Evolutionary conservation across 345 rosid species (phyloP).

Genomic region (thale cress (Arabidopsis thaliana)): TAIR10.1 NC_003074.8:5808001-5808500

Average conservation of each 20-base stretch:
- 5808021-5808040: too few relatives aligned
- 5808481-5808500: constrained; percentile 40
- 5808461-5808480: constrained; percentile 31
- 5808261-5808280: constrained; percentile 82
- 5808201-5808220: constrained; percentile 85
- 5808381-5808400: constrained; percentile 79
- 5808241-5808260: constrained; percentile 76
- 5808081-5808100: neutral
- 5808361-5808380: constrained; percentile 61
- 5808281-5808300: constrained; percentile 64
- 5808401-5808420: constrained; percentile 50
- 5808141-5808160: neutral
- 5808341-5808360: constrained; percentile 51
- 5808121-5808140: neutral
- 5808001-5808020: too few relatives aligned
- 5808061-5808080: neutral
- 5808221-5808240: constrained; percentile 93
- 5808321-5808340: constrained; percentile 1
- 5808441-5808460: constrained; percentile 25
- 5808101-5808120: constrained; percentile 21
- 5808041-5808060: too few relatives aligned
- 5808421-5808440: constrained; percentile 52
- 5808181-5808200: constrained; percentile 63
- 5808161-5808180: constrained; percentile 19
- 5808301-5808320: constrained; percentile 29